phyloP scores from a whole-genome alignment of 164 flowering plant genomes.

The Tetrastigma voinierianum region DNA sequence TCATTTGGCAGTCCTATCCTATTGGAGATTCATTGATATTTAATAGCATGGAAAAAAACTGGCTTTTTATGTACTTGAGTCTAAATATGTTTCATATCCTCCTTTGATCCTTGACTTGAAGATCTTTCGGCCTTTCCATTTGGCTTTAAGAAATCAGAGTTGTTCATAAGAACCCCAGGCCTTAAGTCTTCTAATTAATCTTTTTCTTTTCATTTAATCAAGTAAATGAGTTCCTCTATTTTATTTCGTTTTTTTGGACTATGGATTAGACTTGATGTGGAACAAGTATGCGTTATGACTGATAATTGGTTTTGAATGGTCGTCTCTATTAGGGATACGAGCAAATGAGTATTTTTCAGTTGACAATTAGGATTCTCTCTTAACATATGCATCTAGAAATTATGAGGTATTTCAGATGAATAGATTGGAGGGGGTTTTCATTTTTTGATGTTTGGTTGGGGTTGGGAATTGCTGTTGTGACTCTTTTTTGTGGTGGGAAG shows the following conservation, averaged over 20 bases:
- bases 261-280: too few species aligned
- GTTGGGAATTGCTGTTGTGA: too few species aligned
- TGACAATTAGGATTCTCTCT: too few species aligned
- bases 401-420: too few species aligned
- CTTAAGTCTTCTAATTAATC: conserved; percentile 29
- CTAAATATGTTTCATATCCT: background rate
- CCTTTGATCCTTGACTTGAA: conserved; percentile 22
- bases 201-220: background rate
- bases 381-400: too few species aligned
- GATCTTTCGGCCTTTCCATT: conserved; percentile 83
- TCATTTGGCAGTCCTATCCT: background rate
- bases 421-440: too few species aligned
- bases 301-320: background rate
- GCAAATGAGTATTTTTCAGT: too few species aligned
- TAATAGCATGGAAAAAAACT: conserved; percentile 2
- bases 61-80: background rate
- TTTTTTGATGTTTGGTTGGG: too few species aligned
- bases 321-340: too few species aligned
- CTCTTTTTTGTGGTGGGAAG: too few species aligned
- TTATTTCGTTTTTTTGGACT: background rate
- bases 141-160: conserved; percentile 76
- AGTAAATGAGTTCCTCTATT: too few species aligned
- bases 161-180: conserved; percentile 75
- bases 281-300: background rate
- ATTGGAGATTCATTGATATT: background rate